Evolutionary conservation across 1,284 basidiomycete genomes (phyloP).

Genomic region (Ceratobasidium sp.): DNA sequence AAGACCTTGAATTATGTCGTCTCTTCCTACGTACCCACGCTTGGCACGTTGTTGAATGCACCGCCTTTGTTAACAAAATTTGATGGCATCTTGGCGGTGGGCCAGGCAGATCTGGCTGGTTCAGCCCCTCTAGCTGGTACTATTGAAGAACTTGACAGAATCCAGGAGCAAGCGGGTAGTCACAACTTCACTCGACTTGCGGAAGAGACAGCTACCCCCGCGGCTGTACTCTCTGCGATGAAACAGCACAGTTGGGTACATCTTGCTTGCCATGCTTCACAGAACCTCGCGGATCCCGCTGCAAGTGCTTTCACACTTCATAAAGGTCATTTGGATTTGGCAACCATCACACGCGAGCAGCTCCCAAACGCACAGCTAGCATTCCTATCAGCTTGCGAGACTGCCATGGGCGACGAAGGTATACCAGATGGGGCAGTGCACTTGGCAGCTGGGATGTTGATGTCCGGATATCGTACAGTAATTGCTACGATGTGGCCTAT

Average conservation of each 20-base stretch:
- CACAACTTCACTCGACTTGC: background rate
- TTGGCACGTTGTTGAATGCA: background rate
- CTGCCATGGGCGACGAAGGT: constrained; percentile 1
- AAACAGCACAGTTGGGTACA: constrained; percentile 6
- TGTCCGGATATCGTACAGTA: background rate
- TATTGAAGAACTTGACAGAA: background rate
- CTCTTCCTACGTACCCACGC: background rate
- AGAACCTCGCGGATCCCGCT: background rate
- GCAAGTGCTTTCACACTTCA: background rate
- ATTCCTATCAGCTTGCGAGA: constrained; percentile 1
- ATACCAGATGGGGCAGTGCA: constrained; percentile 13
- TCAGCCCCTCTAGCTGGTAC: background rate
- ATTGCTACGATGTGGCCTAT: constrained; percentile 20
- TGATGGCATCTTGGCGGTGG: background rate
- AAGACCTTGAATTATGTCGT: background rate
- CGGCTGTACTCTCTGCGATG: constrained; percentile 4
- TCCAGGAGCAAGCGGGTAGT: background rate
- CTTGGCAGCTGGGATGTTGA: constrained; percentile 17
- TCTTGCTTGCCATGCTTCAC: constrained; percentile 18
- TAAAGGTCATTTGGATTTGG: background rate
- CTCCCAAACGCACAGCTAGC: constrained; percentile 12
- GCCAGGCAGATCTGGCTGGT: background rate
- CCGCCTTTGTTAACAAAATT: background rate
- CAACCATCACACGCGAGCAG: constrained; percentile 5
- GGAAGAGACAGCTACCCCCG: background rate